Evolutionary conservation across 139 green algal genomes (phyloP).

Genomic region (Mychonastes homosphaera): DNA sequence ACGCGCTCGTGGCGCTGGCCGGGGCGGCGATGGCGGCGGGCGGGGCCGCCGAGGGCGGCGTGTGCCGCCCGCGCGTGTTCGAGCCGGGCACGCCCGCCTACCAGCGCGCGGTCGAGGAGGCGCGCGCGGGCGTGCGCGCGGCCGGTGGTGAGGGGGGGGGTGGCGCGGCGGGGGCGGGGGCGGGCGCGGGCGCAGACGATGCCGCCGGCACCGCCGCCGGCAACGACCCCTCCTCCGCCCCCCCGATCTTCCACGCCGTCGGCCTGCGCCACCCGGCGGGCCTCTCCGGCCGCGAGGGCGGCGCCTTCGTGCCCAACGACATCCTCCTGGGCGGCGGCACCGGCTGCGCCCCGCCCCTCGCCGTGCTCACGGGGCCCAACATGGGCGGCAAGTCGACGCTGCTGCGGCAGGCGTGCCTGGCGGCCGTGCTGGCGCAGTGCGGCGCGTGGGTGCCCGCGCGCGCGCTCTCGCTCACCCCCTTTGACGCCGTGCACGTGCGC

Average conservation of each 20-base stretch:
- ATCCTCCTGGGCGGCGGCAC: slow-evolving; percentile 53
- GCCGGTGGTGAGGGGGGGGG: not conserved
- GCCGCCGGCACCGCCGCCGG: not conserved
- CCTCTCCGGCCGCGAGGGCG: slow-evolving; percentile 22
- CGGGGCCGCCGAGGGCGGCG: slow-evolving; percentile 19
- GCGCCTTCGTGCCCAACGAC: slow-evolving; percentile 94
- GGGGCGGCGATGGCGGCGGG: slow-evolving; percentile 14
- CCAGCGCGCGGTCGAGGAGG: slow-evolving; percentile 37
- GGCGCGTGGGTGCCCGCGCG: slow-evolving; percentile 82
- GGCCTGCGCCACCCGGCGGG: slow-evolving; percentile 65
- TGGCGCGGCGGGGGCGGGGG: slow-evolving; percentile 24
- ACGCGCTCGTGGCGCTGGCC: slow-evolving; percentile 81
- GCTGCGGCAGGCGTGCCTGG: slow-evolving; percentile 84
- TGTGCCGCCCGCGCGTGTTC: slow-evolving; percentile 30
- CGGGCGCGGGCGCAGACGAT: too few species aligned
- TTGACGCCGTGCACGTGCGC: slow-evolving; percentile 88
- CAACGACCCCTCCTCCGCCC: not conserved
- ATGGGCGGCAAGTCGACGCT: slow-evolving; percentile 97
- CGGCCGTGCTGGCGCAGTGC: slow-evolving; percentile 73
- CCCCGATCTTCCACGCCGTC: slow-evolving; percentile 35
- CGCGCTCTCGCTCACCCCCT: slow-evolving; percentile 56
- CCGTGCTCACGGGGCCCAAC: slow-evolving; percentile 93
- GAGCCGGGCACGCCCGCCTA: slow-evolving; percentile 39
- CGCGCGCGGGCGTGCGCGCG: not conserved
- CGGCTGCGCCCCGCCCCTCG: not conserved